Evolutionary conservation across 83 land plant genomes (phyloP), one percentile per base, ranked within the genome.

Genomic region (Diphasiastrum complanatum): DNA sequence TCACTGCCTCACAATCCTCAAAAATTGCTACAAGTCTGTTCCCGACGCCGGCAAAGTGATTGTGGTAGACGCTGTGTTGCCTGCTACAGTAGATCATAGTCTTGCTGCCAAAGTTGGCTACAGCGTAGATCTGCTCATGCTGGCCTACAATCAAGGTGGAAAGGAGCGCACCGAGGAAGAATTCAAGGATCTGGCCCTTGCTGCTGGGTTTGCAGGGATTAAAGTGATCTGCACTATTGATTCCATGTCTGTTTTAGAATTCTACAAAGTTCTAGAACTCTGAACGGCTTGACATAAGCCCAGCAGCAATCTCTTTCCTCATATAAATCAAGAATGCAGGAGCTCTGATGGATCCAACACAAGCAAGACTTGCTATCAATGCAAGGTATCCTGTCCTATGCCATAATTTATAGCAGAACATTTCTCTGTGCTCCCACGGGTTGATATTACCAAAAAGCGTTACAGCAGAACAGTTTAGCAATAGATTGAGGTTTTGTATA

Each of bases 151-250:
- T 34, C 64, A 65, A 1, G 73, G 78, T 5, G 86, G 83, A 0
- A 72, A 68, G 31, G 75, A 75, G 71, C 78, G 85, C 23, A 85
- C 78, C 0, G 46, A 36, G 46, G 33, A 66, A 24, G 83, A 85
- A 12, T 72, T 62, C 26, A 2, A 59, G 30, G 40, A 19, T 4
- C 69, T 79, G 49, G 76, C 74, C 0, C 67, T 46, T 30, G 66
- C 54, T 10, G 69, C 69, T 31, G 85, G 85, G 4, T 85, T 85
- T 45, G 27, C 56, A 2, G 46, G 41, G 3, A 24, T 74, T 18
- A 37, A 65, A 19, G 35, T 40, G 12, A 41, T 55, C 32, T 18
- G 29, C 48, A 40, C 38, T 14, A 27, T 67, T 6, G 70, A 58
- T 34, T 43, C 10, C 0, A 23, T 57, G 5, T 45, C 63, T 8